A percentile compares a stretch with the other conserved stretches of the same genome.
These are phyloP conservation scores for Trametes cingulata DNA, from an alignment of 768 basidiomycete genomes.

Conservation along the genomic window DNA sequence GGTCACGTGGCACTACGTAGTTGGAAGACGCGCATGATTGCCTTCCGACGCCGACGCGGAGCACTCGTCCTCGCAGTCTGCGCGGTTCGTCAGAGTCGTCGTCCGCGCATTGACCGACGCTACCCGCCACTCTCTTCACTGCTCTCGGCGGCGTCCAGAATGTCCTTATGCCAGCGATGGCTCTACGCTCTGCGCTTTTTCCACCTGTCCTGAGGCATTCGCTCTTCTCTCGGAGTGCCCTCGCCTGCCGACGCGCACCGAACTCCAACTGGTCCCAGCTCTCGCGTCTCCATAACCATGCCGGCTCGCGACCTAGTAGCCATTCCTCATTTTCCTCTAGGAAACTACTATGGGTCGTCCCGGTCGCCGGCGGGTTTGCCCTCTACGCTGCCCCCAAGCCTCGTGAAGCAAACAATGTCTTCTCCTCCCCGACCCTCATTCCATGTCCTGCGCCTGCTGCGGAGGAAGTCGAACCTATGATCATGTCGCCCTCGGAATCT, in stretches of 20 bases:
- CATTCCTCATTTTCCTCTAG: slow-evolving; percentile 32
- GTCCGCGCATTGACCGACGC: slow-evolving; percentile 4
- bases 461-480: slow-evolving; percentile 34
- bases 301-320: slow-evolving; percentile 38
- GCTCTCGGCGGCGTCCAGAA: slow-evolving; percentile 10
- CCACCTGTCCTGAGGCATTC: slow-evolving; percentile 31
- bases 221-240: slow-evolving; percentile 16
- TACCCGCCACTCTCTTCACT: neutral
- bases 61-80: neutral
- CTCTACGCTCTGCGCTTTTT: slow-evolving; percentile 29
- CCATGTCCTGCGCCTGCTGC: slow-evolving; percentile 37
- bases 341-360: slow-evolving; percentile 52
- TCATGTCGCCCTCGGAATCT: slow-evolving; percentile 69
- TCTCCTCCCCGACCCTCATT: slow-evolving; percentile 52
- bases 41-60: neutral
- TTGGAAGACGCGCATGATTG: slow-evolving; percentile 5
- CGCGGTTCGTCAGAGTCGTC: neutral
- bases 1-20: slow-evolving; percentile 9
- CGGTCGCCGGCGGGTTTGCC: slow-evolving; percentile 55
- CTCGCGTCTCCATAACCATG: slow-evolving; percentile 27
- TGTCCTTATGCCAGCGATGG: slow-evolving; percentile 26
- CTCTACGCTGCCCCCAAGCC: slow-evolving; percentile 50
- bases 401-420: slow-evolving; percentile 40
- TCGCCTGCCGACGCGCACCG: slow-evolving; percentile 31
- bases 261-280: slow-evolving; percentile 9